Evolutionary conservation across 148 eudicot species (phyloP), one percentile per base, ranked within the genome.

Genomic region (Vaccinium corymbosum): DNA sequence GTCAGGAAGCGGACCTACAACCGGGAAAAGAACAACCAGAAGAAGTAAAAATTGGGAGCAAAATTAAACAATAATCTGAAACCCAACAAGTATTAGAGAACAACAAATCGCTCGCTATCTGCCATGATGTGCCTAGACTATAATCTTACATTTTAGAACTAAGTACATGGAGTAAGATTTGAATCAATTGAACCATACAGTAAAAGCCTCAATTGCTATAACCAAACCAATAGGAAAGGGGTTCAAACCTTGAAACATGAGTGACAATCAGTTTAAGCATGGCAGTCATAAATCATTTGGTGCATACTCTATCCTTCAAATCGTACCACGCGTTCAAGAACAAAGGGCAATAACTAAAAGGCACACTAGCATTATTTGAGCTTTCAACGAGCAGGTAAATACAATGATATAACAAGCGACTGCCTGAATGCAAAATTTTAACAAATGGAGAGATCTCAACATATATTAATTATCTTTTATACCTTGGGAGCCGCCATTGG

Each of bases 401-500:
- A 6, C 72, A 9, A 14, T 0, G 13, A 51, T 6, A 75, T 80
- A 15, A 32, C 66, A 68, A 70, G 9, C 14, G 22, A 15, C 6
- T 62, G 53, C 48, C 25, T 66, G 17, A 78, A 57, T 52, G 25
- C 70, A 52, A 25, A 56, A 5, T 14, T 38, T 32, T 48, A 61
- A 50, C 42, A 59, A 12, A 17, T 27, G 76, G 4, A 3, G 55
- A 25, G 71, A 35, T 35, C 71, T 11, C 3, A 78, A 75, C 78
- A 53, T 32, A n/a, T 46, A 50, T 53, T 42, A 1, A 64, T 7
- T 14, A 22, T 22, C 83, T 98, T 95, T 95, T 10, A 46, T 89
- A 94, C 99, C 98, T 96, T 96, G 17, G 99, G 99, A 81, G 99
- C 99, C 84, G 99, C 99, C 99, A 96, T 96, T n/a, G 99, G 99